A percentile compares a stretch with the other conserved stretches of the same genome.
phyloP scores from a whole-genome alignment of 306 rosid genomes.

The Trichosanthes truncata region DNA sequence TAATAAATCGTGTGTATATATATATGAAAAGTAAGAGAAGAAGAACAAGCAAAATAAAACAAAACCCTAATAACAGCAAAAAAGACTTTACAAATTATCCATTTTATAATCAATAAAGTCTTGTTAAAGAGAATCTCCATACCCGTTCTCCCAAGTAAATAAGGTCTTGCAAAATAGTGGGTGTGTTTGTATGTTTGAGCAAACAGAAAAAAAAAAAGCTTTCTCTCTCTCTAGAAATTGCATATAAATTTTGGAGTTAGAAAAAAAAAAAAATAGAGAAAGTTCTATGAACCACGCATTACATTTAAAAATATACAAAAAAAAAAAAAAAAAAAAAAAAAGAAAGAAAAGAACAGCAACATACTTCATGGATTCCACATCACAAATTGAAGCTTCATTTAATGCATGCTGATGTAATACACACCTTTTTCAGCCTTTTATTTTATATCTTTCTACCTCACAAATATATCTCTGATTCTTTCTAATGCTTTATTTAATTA shows the following conservation, averaged over 20 bases:
- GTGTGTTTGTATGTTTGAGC: background rate
- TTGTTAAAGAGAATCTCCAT: background rate
- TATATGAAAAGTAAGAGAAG: background rate
- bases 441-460: background rate
- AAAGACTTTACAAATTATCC: background rate
- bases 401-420: background rate
- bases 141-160: background rate
- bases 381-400: background rate
- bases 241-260: background rate
- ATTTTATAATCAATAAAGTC: background rate
- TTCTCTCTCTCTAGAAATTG: background rate
- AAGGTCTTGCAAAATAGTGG: no score
- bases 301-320: background rate
- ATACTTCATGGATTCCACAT: background rate
- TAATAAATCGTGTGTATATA: background rate
- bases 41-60: background rate
- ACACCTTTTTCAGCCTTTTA: background rate
- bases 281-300: background rate
- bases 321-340: background rate
- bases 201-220: no score
- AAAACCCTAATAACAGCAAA: background rate
- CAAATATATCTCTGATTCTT: background rate
- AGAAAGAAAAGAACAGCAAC: background rate
- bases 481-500: background rate
- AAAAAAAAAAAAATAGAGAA: background rate